These are phyloP conservation scores for Cocos nucifera DNA, from an alignment of 176 grass and related monocot genomes.

Conservation along the genomic window DNA sequence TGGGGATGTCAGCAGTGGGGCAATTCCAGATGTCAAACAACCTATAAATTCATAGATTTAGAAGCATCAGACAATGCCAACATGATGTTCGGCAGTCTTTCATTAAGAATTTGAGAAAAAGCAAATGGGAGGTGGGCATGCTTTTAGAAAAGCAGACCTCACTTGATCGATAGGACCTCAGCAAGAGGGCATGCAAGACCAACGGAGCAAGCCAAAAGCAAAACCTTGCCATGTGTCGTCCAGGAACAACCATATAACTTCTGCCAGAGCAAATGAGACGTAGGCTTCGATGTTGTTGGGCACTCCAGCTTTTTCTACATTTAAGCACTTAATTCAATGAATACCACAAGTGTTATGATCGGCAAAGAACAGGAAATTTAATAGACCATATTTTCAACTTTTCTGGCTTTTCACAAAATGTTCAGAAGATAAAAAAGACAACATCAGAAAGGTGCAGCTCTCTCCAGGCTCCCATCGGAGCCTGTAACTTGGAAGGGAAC, in stretches of 20 bases:
- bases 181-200: too few species aligned
- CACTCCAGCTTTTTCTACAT: conserved; percentile 48
- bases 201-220: too few species aligned
- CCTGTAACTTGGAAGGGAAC: conserved; percentile 22
- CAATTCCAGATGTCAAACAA: conserved; percentile 43
- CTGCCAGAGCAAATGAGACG: too few species aligned
- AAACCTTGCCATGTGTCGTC: too few species aligned
- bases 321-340: conserved; percentile 84
- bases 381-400: too few species aligned
- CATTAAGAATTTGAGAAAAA: neutral
- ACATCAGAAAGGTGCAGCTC: conserved; percentile 49
- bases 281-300: too few species aligned
- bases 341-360: conserved; percentile 49
- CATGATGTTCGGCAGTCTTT: neutral
- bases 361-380: neutral
- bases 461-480: conserved; percentile 33
- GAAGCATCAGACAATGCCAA: neutral
- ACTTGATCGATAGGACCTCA: too few species aligned
- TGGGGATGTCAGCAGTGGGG: too few species aligned
- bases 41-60: conserved; percentile 20
- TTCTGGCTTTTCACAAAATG: neutral
- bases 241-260: too few species aligned
- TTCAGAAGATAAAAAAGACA: neutral
- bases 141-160: neutral
- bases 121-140: conserved; percentile 57